A percentile compares a stretch with the other conserved stretches of the same genome.
Evolutionary conservation across 129 eudicot genomes (phyloP).

Genomic region (Helichrysum umbraculigerum): DNA sequence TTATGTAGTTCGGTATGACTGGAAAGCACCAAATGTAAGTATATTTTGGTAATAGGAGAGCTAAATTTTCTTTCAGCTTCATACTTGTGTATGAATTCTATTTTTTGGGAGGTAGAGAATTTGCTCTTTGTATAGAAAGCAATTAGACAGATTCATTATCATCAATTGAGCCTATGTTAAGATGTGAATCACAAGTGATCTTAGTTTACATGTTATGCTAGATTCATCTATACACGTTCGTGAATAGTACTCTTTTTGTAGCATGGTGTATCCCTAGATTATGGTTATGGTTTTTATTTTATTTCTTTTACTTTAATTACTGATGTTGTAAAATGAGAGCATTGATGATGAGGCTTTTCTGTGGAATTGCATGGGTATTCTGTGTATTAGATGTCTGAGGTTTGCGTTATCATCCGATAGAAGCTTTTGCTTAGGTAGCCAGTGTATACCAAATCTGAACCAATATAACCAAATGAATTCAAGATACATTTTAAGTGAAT

Average conservation of each 20-base stretch:
- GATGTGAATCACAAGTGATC: slow-evolving; percentile 17
- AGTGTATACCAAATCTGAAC: slow-evolving; percentile 1
- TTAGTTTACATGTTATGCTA: slow-evolving; percentile 3
- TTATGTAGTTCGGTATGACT: slow-evolving; percentile 22
- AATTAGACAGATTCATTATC: slow-evolving; percentile 19
- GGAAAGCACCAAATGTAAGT: slow-evolving; percentile 36
- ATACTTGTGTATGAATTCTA: slow-evolving; percentile 16
- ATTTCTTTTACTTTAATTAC: not conserved
- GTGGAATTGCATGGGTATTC: slow-evolving; percentile 11
- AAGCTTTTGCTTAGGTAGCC: slow-evolving; percentile 8
- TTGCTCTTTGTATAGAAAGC: slow-evolving; percentile 20
- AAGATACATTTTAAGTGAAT: not conserved
- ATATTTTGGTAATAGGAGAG: slow-evolving; percentile 23
- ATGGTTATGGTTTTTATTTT: slow-evolving; percentile 3
- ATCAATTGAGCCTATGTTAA: not conserved
- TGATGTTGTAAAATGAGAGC: slow-evolving; percentile 4
- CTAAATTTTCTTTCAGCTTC: slow-evolving; percentile 4
- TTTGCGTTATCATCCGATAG: not conserved
- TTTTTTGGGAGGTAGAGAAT: slow-evolving; percentile 12
- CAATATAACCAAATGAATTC: slow-evolving; percentile 1
- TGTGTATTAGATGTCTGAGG: not conserved
- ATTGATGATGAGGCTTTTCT: slow-evolving; percentile 7
- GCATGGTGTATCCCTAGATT: not conserved
- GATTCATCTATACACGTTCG: not conserved
- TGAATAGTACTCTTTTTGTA: slow-evolving; percentile 13